Evolutionary conservation across 495 filamentous ascomycete genomes (phyloP), one percentile per base, ranked within the genome.

Genomic region (Penicillium ucsense): DNA sequence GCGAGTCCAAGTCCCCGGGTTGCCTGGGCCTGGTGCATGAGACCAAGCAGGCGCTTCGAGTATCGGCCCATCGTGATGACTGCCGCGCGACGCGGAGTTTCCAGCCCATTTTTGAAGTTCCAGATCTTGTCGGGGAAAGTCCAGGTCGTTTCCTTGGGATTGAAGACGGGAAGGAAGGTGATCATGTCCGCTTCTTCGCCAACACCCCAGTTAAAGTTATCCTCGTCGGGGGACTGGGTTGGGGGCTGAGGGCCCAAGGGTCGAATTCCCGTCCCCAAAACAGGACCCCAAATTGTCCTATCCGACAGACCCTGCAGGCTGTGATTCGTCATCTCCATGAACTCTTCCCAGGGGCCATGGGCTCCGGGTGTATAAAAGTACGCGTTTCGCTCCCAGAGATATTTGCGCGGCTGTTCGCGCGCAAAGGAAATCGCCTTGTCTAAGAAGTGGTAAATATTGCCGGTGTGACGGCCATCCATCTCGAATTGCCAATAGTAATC

Each of bases 401-500:
- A 77, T 50, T 80, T 81, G 27, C 86, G 69, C 0, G 85, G 85
- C 54, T 85, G 79, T 35, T 70, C 65, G 52, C 64, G 69, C 8
- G 75, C 76, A 62, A 86, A 89, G 3, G 72, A 52, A 8, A 64
- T 54, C 8, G 86, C 52, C 45, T 74, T 76, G 50, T 81, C 76
- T 11, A 88, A 65, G 41, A 86, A 73, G 52, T 86, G 77, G 58
- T 88, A 88, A 59, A 79, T 72, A 49, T 89, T 79, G 6, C 84
- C 84, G 0, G 78, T 84, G 46, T 80, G 77, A 20, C 86, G 76
- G n/a, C 76, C 75, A 56, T 89, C 84, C 58, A 84, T 75, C 52
- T 88, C 84, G 73, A 82, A 81, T 57, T 88, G 87, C 85, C 84
- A 89, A 45, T 85, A 73, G 54, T 73, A 85, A 45, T 85, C 82